Evolutionary conservation across 257 asterid genomes (phyloP).

Genomic region (Plectranthus barbatus): DNA sequence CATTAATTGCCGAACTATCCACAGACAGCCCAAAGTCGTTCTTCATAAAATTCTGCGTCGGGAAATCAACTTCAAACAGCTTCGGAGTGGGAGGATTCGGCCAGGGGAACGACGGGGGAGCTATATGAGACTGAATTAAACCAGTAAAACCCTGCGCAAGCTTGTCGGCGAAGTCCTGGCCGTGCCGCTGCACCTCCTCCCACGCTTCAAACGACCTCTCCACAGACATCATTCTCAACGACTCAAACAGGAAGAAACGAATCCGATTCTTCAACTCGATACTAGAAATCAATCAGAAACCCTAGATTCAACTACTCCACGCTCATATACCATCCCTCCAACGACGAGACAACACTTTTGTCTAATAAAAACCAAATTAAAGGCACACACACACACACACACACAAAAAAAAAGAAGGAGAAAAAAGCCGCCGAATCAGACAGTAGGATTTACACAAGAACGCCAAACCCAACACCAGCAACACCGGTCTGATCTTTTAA

Average conservation of each 20-base stretch:
- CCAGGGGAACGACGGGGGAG: constrained; percentile 75
- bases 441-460: neutral
- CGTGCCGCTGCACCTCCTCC: constrained; percentile 99
- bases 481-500: constrained; percentile 4
- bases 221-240: constrained; percentile 61
- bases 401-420: neutral
- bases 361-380: neutral
- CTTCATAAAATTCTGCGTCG: constrained; percentile 45
- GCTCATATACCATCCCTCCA: neutral
- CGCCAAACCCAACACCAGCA: neutral
- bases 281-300: constrained; percentile 10
- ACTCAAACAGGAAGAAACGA: neutral
- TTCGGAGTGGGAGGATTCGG: constrained; percentile 58
- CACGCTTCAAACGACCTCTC: constrained; percentile 96
- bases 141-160: constrained; percentile 84
- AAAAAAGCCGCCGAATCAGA: neutral
- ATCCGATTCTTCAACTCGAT: constrained; percentile 12
- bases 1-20: constrained; percentile 50
- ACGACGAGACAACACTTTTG: neutral
- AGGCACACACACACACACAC: too few species aligned
- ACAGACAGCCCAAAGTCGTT: constrained; percentile 56
- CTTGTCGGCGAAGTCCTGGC: constrained; percentile 81
- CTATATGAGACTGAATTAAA: constrained; percentile 69
- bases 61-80: constrained; percentile 70
- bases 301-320: constrained; percentile 4